Base-by-base conservation (phyloP, 306 rosid genomes). In the Echinosophora koreensis region DNA sequence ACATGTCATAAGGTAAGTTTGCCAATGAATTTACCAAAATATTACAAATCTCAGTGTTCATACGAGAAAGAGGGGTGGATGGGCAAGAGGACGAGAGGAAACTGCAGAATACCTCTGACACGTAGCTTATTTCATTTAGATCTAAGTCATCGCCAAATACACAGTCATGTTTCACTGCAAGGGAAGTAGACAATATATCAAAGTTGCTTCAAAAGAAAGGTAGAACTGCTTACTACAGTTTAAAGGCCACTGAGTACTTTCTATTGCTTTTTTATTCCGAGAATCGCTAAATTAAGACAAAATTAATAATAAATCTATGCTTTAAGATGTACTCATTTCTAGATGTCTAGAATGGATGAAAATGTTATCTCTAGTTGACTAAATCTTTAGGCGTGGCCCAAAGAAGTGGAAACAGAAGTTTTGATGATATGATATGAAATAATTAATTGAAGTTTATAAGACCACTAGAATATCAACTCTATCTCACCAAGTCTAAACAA, bases 131-230 rank as follows among this genome's bases (percentile, higher is more conserved):
- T 88, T 96, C 98, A 65, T 74, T 74, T 71, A 92, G 64, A 73
- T 96, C 99, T 80, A 96, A 86, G 88, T 96, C 99, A 37, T 88
- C 98, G 30, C 98, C 99, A 68, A 96, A 96, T 28, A 96, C 90
- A 65, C 99, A 96, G 78, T 96, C 99, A 75, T 86, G 93, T 85
- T 96, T 96, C 79, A 96, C 99, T 95, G 88, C 78, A 79, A 66
- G 73, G 76, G 28, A 60, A 56, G 49, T 8, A 60, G 73, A 79
- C 77, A 73, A 88, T 83, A 81, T 73, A 60, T 71, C 46, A 76
- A 74, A 79, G 67, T 46, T 66, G 66, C 52, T 27, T 47, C 37
- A 44, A 60, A 46, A 22, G 56, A 66, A 52, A 57, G 73, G 67
- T 27, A 41, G 41, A 13, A 69, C 65, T 52, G 14, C 61, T 68